Conservation (phyloP, 306 rosid genomes). For the Vicia sativa region DNA sequence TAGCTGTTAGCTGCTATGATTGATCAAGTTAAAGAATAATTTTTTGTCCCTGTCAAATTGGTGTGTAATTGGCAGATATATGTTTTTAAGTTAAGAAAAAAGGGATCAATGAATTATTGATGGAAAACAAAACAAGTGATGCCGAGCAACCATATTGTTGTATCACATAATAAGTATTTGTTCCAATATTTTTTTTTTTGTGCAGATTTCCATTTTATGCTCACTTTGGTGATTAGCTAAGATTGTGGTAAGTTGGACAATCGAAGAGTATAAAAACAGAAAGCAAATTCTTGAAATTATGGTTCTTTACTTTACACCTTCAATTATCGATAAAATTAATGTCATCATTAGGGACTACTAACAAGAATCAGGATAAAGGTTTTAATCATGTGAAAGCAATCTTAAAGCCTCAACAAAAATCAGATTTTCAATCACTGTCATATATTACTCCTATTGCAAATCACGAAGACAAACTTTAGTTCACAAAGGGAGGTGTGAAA, state of each 20-base stretch:
- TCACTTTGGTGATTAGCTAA: neutral
- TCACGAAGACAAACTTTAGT: too few relatives aligned
- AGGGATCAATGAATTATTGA: neutral
- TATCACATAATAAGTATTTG: neutral
- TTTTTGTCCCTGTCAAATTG: conserved; percentile 16
- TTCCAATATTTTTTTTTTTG: neutral
- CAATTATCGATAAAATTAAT: neutral
- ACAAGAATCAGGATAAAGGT: too few relatives aligned
- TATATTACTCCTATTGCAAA: too few relatives aligned
- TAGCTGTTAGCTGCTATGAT: conserved; percentile 10
- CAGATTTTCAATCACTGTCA: too few relatives aligned
- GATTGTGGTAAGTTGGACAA: neutral
- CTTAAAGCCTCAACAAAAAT: too few relatives aligned
- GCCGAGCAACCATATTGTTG: neutral
- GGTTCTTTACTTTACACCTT: neutral
- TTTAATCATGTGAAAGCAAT: too few relatives aligned
- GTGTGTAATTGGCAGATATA: neutral
- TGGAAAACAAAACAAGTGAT: neutral
- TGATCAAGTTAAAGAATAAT: conserved; percentile 28
- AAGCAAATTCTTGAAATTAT: neutral
- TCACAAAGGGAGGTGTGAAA: too few relatives aligned
- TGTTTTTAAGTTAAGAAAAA: neutral
- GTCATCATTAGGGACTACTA: too few relatives aligned
- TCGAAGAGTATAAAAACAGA: neutral
- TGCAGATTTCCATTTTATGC: neutral